phyloP scores from a whole-genome alignment of 345 rosid genomes.

The Gynandropsis gynandra region DNA sequence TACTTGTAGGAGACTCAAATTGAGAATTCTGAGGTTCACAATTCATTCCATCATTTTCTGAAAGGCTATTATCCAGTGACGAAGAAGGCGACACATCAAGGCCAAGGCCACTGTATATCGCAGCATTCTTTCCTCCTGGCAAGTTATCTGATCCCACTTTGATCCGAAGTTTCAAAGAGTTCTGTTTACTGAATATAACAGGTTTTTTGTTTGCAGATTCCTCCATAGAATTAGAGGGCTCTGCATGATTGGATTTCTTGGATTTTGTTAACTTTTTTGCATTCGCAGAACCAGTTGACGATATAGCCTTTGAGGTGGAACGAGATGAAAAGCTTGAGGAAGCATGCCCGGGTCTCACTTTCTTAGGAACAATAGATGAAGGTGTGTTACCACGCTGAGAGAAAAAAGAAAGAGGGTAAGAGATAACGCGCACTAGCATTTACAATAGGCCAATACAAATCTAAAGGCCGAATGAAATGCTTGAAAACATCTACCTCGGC shows the following conservation, averaged over 20 bases:
- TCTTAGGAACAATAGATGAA: slow-evolving; percentile 35
- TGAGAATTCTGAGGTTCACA: slow-evolving; percentile 39
- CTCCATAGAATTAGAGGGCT: slow-evolving; percentile 30
- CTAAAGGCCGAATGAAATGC: not conserved
- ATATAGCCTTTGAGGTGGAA: slow-evolving; percentile 26
- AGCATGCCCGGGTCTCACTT: slow-evolving; percentile 39
- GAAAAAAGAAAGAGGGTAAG: slow-evolving; percentile 18
- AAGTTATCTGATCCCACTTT: slow-evolving; percentile 76
- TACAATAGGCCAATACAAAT: not conserved
- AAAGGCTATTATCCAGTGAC: slow-evolving; percentile 68
- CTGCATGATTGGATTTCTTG: slow-evolving; percentile 31
- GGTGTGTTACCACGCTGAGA: slow-evolving; percentile 46
- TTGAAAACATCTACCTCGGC: slow-evolving; percentile 48
- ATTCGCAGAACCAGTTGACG: slow-evolving; percentile 24
- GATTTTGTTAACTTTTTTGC: slow-evolving; percentile 40
- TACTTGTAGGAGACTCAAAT: slow-evolving; percentile 56
- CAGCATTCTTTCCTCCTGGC: slow-evolving; percentile 63
- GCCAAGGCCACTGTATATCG: slow-evolving; percentile 86
- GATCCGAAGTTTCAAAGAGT: slow-evolving; percentile 62
- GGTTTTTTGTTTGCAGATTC: slow-evolving; percentile 42
- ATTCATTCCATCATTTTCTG: slow-evolving; percentile 69
- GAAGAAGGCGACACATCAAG: slow-evolving; percentile 86
- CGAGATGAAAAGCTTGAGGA: slow-evolving; percentile 21
- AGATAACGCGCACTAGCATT: slow-evolving; percentile 14
- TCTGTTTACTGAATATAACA: slow-evolving; percentile 46